Percentiles rank a stretch among this genome's conserved stretches.
These are phyloP conservation scores for Sphagnum magellanicum DNA, from an alignment of 228 moss, liverwort and hornwort species.

Conservation along the genomic window DNA sequence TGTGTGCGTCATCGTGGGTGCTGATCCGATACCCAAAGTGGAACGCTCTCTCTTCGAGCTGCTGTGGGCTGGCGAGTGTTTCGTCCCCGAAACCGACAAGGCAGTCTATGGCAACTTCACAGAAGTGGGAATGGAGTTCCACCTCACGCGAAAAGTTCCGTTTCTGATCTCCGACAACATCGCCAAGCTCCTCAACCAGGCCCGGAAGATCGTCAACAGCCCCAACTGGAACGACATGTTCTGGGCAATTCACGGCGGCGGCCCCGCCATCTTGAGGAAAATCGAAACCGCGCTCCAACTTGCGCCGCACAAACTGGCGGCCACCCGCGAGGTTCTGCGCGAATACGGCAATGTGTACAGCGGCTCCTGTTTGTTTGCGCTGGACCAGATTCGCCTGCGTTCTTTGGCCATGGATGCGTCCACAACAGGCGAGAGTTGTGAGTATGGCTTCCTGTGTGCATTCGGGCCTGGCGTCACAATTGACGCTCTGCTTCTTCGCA, in stretches of 20 bases:
- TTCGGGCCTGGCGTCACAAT: slow-evolving; percentile 15
- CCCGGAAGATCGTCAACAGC: not conserved
- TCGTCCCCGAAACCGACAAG: not conserved
- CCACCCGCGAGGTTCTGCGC: slow-evolving; percentile 8
- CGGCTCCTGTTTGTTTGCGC: slow-evolving; percentile 7
- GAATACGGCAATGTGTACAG: slow-evolving; percentile 18
- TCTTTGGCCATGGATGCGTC: not conserved
- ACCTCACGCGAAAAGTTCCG: too few relatives aligned
- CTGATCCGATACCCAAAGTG: not conserved
- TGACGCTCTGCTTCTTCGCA: slow-evolving; percentile 3
- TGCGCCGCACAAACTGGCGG: slow-evolving; percentile 2
- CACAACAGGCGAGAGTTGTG: slow-evolving; percentile 7
- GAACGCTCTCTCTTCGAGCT: not conserved
- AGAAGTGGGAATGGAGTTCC: not conserved
- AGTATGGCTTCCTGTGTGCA: slow-evolving; percentile 14
- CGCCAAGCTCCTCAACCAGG: not conserved
- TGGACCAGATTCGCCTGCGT: slow-evolving; percentile 7
- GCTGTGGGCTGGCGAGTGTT: not conserved
- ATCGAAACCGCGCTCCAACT: slow-evolving; percentile 9
- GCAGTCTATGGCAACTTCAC: not conserved
- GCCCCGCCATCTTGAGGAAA: slow-evolving; percentile 14
- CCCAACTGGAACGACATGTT: not conserved
- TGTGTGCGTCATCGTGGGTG: not conserved
- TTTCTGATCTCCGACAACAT: too few relatives aligned
- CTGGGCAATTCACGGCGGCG: slow-evolving; percentile 1